Conservation (phyloP, 176 grass and related monocot species). For the Carex parvula region DNA sequence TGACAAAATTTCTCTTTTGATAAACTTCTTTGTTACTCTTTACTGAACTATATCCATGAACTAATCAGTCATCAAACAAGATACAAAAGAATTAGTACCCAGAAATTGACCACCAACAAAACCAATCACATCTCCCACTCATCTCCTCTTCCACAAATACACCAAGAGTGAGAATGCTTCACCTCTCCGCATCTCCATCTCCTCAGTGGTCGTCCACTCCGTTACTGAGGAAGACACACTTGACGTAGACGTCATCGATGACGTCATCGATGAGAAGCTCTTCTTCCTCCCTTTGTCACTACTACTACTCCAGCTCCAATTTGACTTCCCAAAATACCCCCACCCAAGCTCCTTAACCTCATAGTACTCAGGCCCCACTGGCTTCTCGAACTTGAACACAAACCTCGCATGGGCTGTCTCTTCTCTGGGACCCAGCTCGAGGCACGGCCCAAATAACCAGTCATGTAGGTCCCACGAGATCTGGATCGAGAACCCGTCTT, state of each 20-base stretch:
- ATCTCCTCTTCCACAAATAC: conserved; percentile 61
- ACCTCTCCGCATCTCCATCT: conserved; percentile 62
- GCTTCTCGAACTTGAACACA: conserved; percentile 79
- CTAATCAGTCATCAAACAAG: conserved; percentile 24
- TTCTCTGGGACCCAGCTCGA: conserved; percentile 11
- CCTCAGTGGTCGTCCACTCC: conserved; percentile 80
- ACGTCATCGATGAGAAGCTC: conserved; percentile 49
- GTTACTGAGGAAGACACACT: conserved; percentile 69
- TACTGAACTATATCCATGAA: conserved; percentile 25
- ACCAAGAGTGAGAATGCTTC: conserved; percentile 83
- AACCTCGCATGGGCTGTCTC: conserved; percentile 56
- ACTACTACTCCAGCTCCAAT: conserved; percentile 70
- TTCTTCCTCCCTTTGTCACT: conserved; percentile 44
- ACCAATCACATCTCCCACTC: not conserved
- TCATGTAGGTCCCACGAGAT: conserved; percentile 91
- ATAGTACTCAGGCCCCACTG: conserved; percentile 16
- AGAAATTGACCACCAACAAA: not conserved
- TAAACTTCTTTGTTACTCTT: conserved; percentile 17
- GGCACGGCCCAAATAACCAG: conserved; percentile 66
- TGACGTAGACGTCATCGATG: conserved; percentile 45
- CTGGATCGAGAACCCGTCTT: conserved; percentile 48
- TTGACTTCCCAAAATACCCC: conserved; percentile 40
- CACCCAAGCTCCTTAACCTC: conserved; percentile 31
- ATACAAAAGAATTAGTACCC: conserved; percentile 18
- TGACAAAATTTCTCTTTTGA: not conserved